Base-by-base conservation (phyloP, 2,329 filamentous ascomycete species). In the Beauveria australis region DNA sequence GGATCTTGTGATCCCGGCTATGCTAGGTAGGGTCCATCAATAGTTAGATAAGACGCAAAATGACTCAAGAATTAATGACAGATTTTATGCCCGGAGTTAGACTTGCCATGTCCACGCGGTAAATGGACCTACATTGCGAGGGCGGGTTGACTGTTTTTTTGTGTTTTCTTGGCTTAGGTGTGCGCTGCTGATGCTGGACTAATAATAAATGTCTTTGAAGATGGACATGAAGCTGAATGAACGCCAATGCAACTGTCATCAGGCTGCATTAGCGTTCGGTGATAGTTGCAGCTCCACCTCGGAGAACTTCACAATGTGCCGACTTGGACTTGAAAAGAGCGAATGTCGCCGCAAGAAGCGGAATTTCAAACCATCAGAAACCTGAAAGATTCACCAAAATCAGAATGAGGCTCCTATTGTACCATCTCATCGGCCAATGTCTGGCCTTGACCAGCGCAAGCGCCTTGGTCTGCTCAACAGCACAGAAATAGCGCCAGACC, bases 401-500 rank as follows among this genome's bases (percentile, higher is more conserved):
- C 22, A 44, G 9, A 22, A 22, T 22, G n/a, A 44, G 22, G 9
- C 18, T 44, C 18, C 9, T n/a, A 7, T 44, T 44, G 8, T 10
- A 22, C 3, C 12, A 22, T 22, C 41, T 44, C 8, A 43, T 43
- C 7, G 41, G 41, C 41, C n/a, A 44, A 44, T 44, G 7, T 44
- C 41, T 44, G 41, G 41, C 41, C 41, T 8, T 44, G 41, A 8
- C 41, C 41, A 22, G 41, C 41, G 41, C n/a, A 22, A 22, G 6
- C n/a, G 41, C 56, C 61, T 74, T 16, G 65, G 68, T 41, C 64
- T 65, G 12, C 62, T 74, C 60, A 69, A 67, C 43, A 53, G 63
- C 14, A 65, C 71, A 0, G 37, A 24, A 33, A 8, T 41, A 5
- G 22, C 37, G 18, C n/a, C 30, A 30, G 26, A 47, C 22, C 22